A percentile compares a stretch with the other conserved stretches of the same genome.
These are phyloP conservation scores for Yarrowia hollandica DNA, from an alignment of 805 yeast genomes.

Conservation along the genomic window DNA sequence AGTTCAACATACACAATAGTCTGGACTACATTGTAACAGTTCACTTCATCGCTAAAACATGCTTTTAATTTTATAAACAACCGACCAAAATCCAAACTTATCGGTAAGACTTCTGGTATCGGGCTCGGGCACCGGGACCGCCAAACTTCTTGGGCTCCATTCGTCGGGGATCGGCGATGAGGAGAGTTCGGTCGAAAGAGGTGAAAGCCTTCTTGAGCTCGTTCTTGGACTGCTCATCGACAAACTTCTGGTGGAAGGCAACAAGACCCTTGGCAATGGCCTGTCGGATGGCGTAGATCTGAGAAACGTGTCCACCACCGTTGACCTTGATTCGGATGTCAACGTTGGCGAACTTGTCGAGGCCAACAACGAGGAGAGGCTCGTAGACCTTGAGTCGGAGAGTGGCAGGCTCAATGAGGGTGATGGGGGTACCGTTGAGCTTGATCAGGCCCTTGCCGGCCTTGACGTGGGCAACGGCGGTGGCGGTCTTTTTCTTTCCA, in stretches of 20 bases:
- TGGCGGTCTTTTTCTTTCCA: slow-evolving; percentile 99
- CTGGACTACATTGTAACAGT: too few relatives aligned
- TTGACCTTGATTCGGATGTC: slow-evolving; percentile 99
- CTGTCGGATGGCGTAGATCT: slow-evolving; percentile 99
- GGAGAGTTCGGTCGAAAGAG: slow-evolving; percentile 97
- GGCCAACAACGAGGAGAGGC: slow-evolving; percentile 96
- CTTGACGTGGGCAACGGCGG: slow-evolving; percentile 99
- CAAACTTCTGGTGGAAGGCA: slow-evolving; percentile 99
- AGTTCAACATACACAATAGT: too few relatives aligned
- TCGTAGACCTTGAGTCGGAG: slow-evolving; percentile 99
- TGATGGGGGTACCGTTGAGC: slow-evolving; percentile 99
- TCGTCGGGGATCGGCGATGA: slow-evolving; percentile 99
- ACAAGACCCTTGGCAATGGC: slow-evolving; percentile 99
- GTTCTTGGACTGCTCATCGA: slow-evolving; percentile 99
- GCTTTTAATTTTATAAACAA: slow-evolving; percentile 29
- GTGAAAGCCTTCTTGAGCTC: slow-evolving; percentile 98
- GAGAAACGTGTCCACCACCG: slow-evolving; percentile 99
- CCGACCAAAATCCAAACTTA: slow-evolving; percentile 44
- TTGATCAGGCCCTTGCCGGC: slow-evolving; percentile 99
- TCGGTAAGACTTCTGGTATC: slow-evolving; percentile 99
- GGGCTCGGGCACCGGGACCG: slow-evolving; percentile 99
- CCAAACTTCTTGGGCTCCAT: slow-evolving; percentile 99
- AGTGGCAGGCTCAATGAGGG: slow-evolving; percentile 98
- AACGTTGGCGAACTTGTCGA: slow-evolving; percentile 97
- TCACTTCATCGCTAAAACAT: slow-evolving; percentile 26